A percentile compares a stretch with the other conserved stretches of the same genome.
These are phyloP conservation scores for Euphorbia peplus DNA, from an alignment of 345 rosid species.

Conservation along the genomic window DNA sequence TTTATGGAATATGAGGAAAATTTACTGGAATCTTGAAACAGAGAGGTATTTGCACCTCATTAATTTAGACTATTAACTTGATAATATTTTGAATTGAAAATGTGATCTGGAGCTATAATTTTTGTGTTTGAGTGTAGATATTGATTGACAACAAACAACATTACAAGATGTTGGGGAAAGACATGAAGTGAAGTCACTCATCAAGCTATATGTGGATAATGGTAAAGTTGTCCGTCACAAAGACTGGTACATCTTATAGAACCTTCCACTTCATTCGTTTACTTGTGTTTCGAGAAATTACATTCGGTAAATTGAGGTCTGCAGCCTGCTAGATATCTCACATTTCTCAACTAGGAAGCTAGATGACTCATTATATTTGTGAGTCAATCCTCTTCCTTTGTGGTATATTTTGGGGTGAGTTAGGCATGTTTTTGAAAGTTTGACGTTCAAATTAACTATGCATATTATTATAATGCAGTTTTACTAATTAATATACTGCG, in stretches of 20 bases:
- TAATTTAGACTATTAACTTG: background rate
- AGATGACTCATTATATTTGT: too few species aligned
- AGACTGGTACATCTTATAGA: constrained; percentile 58
- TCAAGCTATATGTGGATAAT: constrained; percentile 57
- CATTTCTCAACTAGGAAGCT: too few species aligned
- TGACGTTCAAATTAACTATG: too few species aligned
- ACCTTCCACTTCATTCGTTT: background rate
- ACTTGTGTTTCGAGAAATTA: too few species aligned
- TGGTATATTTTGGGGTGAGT: too few species aligned
- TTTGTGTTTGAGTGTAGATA: constrained; percentile 63
- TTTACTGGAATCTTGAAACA: constrained; percentile 40
- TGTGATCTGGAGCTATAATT: constrained; percentile 3
- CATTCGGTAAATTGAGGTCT: too few species aligned
- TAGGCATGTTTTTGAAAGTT: too few species aligned
- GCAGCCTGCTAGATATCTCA: too few species aligned
- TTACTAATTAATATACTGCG: too few species aligned
- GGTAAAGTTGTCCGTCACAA: constrained; percentile 84
- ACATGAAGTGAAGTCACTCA: constrained; percentile 79
- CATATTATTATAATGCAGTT: too few species aligned
- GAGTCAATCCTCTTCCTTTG: too few species aligned
- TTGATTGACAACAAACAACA: constrained; percentile 80
- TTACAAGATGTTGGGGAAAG: constrained; percentile 66
- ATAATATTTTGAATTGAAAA: background rate
- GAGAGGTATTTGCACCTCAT: constrained; percentile 48
- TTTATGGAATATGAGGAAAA: constrained; percentile 70